Evolutionary conservation across 2,329 filamentous ascomycete genomes (phyloP).

Genomic region (Cladophialophora bantiana): DNA sequence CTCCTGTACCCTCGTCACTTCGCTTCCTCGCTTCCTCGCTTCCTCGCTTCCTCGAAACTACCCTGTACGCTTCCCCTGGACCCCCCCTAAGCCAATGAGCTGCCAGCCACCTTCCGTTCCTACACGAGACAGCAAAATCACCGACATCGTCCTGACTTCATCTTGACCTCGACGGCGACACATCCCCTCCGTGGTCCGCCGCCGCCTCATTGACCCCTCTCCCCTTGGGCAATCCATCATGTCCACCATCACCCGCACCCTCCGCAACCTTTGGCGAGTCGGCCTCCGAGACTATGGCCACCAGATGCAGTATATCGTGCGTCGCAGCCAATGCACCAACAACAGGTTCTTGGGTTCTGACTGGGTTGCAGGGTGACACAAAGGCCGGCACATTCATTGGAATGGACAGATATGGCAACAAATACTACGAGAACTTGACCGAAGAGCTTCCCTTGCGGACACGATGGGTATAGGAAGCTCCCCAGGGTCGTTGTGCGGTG

Average conservation of each 20-base stretch:
- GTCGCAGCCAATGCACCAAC: background rate
- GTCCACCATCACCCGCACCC: constrained; percentile 88
- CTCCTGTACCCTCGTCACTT: too few species aligned
- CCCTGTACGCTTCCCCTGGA: background rate
- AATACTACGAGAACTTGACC: constrained; percentile 89
- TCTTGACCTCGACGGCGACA: background rate
- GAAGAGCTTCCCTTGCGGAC: constrained; percentile 82
- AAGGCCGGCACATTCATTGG: constrained; percentile 89
- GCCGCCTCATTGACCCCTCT: background rate
- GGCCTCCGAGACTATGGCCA: constrained; percentile 92
- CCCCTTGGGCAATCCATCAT: constrained; percentile 57
- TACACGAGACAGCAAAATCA: background rate
- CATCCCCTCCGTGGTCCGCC: background rate
- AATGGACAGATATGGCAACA: constrained; percentile 91
- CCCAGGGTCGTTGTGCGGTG: constrained; percentile 60
- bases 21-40: too few species aligned
- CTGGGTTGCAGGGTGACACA: constrained; percentile 75
- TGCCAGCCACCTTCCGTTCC: background rate
- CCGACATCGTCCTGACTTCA: background rate
- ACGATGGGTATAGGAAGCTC: constrained; percentile 28
- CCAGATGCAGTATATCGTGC: constrained; percentile 72
- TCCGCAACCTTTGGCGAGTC: constrained; percentile 85
- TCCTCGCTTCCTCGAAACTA: too few species aligned
- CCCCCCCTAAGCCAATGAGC: background rate
- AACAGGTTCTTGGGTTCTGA: constrained; percentile 2